These are phyloP conservation scores for Neofusicoccum cordaticola DNA, from an alignment of 2,329 filamentous ascomycete genomes.

Conservation along the genomic window DNA sequence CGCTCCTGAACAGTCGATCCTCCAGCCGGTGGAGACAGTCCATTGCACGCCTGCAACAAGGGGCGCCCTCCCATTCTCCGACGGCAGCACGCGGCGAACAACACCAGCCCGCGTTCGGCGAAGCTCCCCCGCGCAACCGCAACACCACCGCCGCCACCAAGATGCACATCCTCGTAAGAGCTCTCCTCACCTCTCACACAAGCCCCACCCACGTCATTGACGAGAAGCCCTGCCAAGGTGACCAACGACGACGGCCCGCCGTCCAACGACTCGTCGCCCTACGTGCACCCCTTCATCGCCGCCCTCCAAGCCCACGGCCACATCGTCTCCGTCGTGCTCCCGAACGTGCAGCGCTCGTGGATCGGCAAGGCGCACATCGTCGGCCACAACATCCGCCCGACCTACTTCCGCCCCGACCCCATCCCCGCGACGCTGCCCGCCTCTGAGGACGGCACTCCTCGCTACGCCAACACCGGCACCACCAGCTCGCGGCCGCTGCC, in stretches of 20 bases:
- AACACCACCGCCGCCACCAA: slow-evolving; percentile 18
- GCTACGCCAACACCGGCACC: slow-evolving; percentile 37
- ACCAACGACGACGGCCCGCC: slow-evolving; percentile 54
- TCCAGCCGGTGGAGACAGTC: background rate
- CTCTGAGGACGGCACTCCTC: slow-evolving; percentile 27
- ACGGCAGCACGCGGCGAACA: background rate
- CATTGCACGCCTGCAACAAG: background rate
- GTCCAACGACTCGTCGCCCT: slow-evolving; percentile 49
- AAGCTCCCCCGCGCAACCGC: background rate
- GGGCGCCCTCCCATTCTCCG: background rate
- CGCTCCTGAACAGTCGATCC: background rate
- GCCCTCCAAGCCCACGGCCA: slow-evolving; percentile 65
- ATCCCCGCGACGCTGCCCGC: slow-evolving; percentile 30
- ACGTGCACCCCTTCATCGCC: slow-evolving; percentile 47
- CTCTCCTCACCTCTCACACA: slow-evolving; percentile 1
- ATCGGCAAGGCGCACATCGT: slow-evolving; percentile 98
- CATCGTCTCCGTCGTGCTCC: slow-evolving; percentile 85
- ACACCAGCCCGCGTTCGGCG: background rate
- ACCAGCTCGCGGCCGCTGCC: slow-evolving; percentile 34
- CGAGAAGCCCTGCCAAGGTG: slow-evolving; percentile 32
- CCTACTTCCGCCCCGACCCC: slow-evolving; percentile 72
- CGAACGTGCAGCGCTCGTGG: slow-evolving; percentile 91
- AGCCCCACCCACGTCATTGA: background rate
- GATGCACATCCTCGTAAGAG: slow-evolving; percentile 40
- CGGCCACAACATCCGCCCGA: slow-evolving; percentile 78